Conservation (phyloP, 441 rosid genomes). For the Jatropha podagrica region DNA sequence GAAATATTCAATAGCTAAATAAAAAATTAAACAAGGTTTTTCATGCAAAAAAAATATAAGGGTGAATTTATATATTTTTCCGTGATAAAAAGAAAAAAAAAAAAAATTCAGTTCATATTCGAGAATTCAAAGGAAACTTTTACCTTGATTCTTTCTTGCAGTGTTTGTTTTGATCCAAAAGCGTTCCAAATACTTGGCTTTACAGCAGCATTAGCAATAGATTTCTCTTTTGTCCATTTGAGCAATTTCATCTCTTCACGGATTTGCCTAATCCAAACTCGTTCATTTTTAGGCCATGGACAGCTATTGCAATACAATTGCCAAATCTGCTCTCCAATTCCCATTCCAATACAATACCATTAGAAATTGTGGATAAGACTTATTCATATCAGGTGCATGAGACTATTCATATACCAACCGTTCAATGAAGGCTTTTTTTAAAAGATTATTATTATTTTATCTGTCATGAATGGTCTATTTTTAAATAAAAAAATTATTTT, state of each 20-base stretch:
- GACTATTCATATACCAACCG: no score
- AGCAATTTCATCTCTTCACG: constrained; percentile 5
- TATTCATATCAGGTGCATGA: no score
- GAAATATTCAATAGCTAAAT: no score
- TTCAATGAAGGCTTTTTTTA: no score
- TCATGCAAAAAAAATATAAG: no score
- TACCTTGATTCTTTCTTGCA: constrained; percentile 16
- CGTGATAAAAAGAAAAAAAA: no score
- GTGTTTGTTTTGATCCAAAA: constrained; percentile 19
- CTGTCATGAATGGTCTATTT: no score
- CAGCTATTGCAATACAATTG: neutral
- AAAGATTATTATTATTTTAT: no score
- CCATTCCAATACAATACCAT: neutral
- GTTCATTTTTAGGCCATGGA: neutral
- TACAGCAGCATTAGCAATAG: constrained; percentile 25
- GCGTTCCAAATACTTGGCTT: constrained; percentile 32
- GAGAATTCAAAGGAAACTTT: neutral
- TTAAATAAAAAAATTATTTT: no score
- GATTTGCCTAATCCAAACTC: neutral
- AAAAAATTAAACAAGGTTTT: no score
- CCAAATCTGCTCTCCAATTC: neutral
- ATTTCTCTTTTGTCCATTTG: constrained; percentile 17
- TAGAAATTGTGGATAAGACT: neutral
- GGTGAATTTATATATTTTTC: no score
- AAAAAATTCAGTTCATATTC: neutral